Evolutionary conservation across 805 yeast genomes (phyloP), one percentile per base, ranked within the genome.

Genomic region (Sporopachydermia quercuum): DNA sequence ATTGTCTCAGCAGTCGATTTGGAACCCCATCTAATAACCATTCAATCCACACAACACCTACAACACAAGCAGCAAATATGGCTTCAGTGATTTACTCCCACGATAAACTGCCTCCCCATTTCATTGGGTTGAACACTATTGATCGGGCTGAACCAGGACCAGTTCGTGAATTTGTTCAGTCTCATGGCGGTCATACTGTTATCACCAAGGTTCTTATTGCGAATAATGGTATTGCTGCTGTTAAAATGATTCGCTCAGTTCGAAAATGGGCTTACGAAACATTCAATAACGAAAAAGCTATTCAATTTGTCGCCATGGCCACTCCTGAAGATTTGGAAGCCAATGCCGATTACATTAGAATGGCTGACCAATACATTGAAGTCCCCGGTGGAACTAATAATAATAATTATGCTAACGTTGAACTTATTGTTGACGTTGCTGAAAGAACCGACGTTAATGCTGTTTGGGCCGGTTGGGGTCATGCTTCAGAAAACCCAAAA

Each of bases 391-490:
- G 98, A 42, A 91, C 98, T 41, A 93, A 93, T 65, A 91, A 91
- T 68, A 93, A 91, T 62, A 91, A 91, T 63, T 87, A 87, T 58
- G 99, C 99, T 51, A 91, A 91, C 56, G 99, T 91, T 45, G 98
- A 91, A 49, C 69, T 91, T 45, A 91, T 91, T 59, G 96, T 91
- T 37, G 99, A 91, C 53, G 68, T 91, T 38, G 99, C 99, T 30
- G 98, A 91, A 65, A 80, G 96, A 66, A 80, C 94, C 36, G 75
- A 84, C 48, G 96, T 83, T 42, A 94, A 91, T 58, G 99, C 98
- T 17, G 99, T 91, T 43, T 91, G 99, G 99, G 99, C 99, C 27
- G 99, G 99, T 53, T 91, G 99, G 99, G 99, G 99, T 53, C 98
- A 93, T 58, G 99, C 99, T 18, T 84, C 96, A n/a, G 99, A 91